These are phyloP conservation scores for Nemania sp. DNA, from an alignment of 2,329 filamentous ascomycete genomes.

Conservation along the genomic window DNA sequence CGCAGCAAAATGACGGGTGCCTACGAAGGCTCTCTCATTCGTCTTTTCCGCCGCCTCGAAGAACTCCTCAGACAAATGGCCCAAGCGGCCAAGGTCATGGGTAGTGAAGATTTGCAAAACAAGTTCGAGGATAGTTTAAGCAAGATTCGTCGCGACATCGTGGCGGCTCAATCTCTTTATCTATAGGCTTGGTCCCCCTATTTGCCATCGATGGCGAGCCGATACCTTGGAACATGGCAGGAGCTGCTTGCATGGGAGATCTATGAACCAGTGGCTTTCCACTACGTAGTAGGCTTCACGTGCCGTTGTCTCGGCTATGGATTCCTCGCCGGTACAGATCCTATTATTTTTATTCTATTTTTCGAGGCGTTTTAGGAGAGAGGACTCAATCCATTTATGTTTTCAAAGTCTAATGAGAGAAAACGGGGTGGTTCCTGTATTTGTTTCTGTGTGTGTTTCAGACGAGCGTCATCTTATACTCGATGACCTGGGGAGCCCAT, in stretches of 20 bases:
- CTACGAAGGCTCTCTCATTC: conserved; percentile 95
- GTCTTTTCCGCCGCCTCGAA: conserved; percentile 92
- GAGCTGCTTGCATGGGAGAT: conserved; percentile 21
- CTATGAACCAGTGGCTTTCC: conserved; percentile 27
- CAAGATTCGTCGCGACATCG: conserved; percentile 91
- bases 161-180: conserved; percentile 92
- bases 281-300: conserved; percentile 26
- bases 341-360: background rate
- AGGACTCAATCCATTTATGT: conserved; percentile 28
- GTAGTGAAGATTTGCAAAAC: conserved; percentile 86
- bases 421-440: conserved; percentile 2
- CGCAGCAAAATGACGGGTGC: conserved; percentile 96
- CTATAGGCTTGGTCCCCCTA: conserved; percentile 54
- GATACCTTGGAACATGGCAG: conserved; percentile 18
- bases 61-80: conserved; percentile 94
- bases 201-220: background rate
- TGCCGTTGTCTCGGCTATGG: conserved; percentile 15
- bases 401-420: background rate
- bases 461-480: background rate
- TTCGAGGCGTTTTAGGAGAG: conserved; percentile 29
- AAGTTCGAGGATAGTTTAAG: conserved; percentile 88
- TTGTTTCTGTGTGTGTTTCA: too few relatives aligned
- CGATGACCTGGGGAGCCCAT: background rate
- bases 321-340: conserved; percentile 2
- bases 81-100: conserved; percentile 96